Conservation (phyloP, 2,329 filamentous ascomycete genomes). For the Gremmenia infestans region DNA sequence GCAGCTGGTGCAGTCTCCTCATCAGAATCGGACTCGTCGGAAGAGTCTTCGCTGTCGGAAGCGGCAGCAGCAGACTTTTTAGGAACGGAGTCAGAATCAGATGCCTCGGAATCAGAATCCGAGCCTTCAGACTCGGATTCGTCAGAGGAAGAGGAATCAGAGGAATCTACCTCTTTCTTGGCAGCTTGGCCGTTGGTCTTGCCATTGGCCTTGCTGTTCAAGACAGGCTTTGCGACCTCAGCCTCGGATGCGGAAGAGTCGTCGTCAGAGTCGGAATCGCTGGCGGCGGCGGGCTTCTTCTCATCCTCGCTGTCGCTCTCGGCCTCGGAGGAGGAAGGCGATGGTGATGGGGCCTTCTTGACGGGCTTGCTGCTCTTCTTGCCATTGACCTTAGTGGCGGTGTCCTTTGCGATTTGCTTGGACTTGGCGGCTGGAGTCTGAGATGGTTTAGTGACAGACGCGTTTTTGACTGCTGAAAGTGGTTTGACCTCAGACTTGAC, state of each 20-base stretch:
- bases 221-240: constrained; percentile 24
- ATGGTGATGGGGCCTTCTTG: constrained; percentile 39
- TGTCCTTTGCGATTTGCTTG: constrained; percentile 60
- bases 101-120: constrained; percentile 29
- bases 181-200: constrained; percentile 34
- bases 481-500: constrained; percentile 44
- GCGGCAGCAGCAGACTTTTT: constrained; percentile 26
- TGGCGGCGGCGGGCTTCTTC: constrained; percentile 22
- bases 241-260: constrained; percentile 30
- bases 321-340: constrained; percentile 36
- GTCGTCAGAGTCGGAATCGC: constrained; percentile 25
- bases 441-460: constrained; percentile 61
- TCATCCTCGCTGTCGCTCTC: constrained; percentile 26
- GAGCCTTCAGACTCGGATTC: constrained; percentile 8
- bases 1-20: constrained; percentile 22
- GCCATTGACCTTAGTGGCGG: constrained; percentile 31
- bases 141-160: constrained; percentile 30
- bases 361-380: constrained; percentile 42
- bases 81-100: constrained; percentile 23
- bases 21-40: constrained; percentile 25
- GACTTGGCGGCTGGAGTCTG: constrained; percentile 62
- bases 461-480: constrained; percentile 56
- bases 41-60: constrained; percentile 27
- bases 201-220: constrained; percentile 33
- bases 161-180: constrained; percentile 34